Conservation (phyloP, 192 early-diverging fungal genomes). For the Coemansia sp. region DNA sequence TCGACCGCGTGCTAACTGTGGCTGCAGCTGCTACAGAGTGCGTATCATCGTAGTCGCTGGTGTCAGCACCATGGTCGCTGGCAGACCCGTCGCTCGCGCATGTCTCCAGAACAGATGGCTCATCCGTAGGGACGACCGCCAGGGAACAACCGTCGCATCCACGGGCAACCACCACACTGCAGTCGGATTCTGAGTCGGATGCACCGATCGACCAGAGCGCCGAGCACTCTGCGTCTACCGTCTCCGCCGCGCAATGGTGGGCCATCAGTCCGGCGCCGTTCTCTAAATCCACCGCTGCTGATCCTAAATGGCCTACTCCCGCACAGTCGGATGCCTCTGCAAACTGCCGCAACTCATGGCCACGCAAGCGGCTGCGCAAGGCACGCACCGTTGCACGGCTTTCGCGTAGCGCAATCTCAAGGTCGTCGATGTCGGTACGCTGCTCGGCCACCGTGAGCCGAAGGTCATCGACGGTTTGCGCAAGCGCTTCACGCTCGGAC, state of each 20-base stretch:
- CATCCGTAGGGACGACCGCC: not conserved
- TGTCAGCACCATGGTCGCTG: too few species aligned
- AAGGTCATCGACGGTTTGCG: conserved; percentile 4
- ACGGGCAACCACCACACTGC: not conserved
- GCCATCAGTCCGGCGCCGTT: not conserved
- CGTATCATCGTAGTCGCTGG: not conserved
- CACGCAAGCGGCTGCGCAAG: conserved; percentile 34
- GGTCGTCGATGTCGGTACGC: conserved; percentile 28
- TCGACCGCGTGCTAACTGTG: not conserved
- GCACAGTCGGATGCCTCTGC: conserved; percentile 23
- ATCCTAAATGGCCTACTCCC: conserved; percentile 28
- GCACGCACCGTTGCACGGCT: conserved; percentile 16
- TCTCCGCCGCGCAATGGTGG: not conserved
- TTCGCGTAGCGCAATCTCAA: conserved; percentile 29
- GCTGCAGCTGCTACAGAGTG: not conserved
- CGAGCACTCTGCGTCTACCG: not conserved
- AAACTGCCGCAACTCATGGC: conserved; percentile 40
- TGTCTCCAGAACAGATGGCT: not conserved
- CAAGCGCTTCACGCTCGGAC: not conserved
- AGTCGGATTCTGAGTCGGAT: not conserved
- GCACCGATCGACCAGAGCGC: not conserved
- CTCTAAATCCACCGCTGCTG: conserved; percentile 21
- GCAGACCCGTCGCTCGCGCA: not conserved
- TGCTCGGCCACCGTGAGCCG: conserved; percentile 28
- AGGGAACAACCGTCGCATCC: not conserved